Base-by-base conservation (phyloP, 305 asterid species). In the Fraxinus nigra region DNA sequence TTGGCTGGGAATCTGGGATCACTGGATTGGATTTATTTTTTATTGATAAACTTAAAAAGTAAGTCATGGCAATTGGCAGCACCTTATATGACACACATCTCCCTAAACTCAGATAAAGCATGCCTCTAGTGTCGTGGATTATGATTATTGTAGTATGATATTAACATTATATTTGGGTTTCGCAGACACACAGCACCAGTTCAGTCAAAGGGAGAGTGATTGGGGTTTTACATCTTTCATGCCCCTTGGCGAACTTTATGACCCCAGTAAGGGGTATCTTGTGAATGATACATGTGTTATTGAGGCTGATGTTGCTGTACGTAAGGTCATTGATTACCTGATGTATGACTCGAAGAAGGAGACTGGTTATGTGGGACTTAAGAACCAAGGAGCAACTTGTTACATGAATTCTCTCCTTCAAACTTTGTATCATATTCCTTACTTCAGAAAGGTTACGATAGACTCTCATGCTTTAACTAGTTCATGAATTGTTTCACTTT, bases 321-420 rank as follows among this genome's bases (percentile, higher is more conserved):
- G 93, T 74, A 93, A 91, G 84, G 93, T 92, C 63, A 61, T 87
- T 79, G 98, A 95, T 87, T 90, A 90, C 84, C 90, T 92, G 95
- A 76, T 94, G 59, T 91, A 93, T 86, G 98, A 95, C 86, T 93
- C 98, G 54, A 95, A 95, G 85, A 95, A 95, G 87, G 98, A 95
- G 89, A 95, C 97, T 1, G 98, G 98, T 84, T 95, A 56, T 85
- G 98, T 95, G 69, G 98, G 98, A 61, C 97, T 95, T 75, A 95
- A 95, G 89, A 95, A 95, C 87, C 98, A 95, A 90, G 98, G 98
- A 76, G 98, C 98, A 38, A 95, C 98, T 86, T 95, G 98, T 83
- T 95, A 95, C 85, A 93, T 95, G 97, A 95, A 95, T 83, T 95
- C 98, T 85, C 92, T 95, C 78, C 94, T 93, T 70, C 98, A 93